Conservation (phyloP, 129 eudicot species). For the Flaveria trinervia region DNA sequence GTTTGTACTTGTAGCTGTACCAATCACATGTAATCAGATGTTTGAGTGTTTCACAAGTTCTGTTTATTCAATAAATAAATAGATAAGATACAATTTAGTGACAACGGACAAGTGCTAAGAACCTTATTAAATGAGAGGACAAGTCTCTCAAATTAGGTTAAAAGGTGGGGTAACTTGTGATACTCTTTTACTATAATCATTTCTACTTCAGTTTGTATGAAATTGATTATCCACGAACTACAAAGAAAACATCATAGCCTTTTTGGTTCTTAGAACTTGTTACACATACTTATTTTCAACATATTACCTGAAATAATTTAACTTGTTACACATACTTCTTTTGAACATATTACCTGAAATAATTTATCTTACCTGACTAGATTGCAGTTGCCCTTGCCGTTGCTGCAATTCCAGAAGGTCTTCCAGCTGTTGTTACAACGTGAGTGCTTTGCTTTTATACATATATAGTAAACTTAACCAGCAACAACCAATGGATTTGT, state of each 20-base stretch:
- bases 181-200: not conserved
- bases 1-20: not conserved
- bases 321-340: not conserved
- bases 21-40: not conserved
- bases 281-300: not conserved
- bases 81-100: not conserved
- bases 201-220: not conserved
- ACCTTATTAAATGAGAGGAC: not conserved
- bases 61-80: not conserved
- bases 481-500: not conserved
- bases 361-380: conserved; percentile 42
- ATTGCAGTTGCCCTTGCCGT: conserved; percentile 99
- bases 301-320: conserved; percentile 3
- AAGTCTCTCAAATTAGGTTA: conserved; percentile 2
- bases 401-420: conserved; percentile 99
- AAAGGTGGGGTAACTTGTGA: not conserved
- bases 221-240: not conserved
- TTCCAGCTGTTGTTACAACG: conserved; percentile 99
- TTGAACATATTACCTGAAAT: conserved; percentile 1
- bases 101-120: not conserved
- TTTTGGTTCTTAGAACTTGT: conserved; percentile 2
- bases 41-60: not conserved
- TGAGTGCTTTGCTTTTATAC: conserved; percentile 41
- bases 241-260: not conserved
- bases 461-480: not conserved